Evolutionary conservation across 768 basidiomycete genomes (phyloP).

Genomic region (Hortiboletus campestris): DNA sequence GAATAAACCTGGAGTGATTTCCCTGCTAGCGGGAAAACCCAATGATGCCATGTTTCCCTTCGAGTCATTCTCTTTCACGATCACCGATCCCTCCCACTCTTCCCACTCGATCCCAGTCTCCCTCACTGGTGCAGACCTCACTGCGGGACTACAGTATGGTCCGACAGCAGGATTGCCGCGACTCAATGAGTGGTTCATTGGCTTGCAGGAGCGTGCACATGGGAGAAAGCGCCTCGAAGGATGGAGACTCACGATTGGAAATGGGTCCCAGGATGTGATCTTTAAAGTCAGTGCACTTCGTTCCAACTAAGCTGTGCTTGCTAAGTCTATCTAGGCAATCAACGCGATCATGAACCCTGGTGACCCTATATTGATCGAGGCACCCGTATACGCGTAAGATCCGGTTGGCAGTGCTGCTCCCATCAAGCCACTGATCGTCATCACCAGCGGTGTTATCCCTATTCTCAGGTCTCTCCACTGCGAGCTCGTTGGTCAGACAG

Average conservation of each 20-base stretch:
- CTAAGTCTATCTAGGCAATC: conserved; percentile 52
- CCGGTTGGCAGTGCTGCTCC: conserved; percentile 11
- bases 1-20: conserved; percentile 71
- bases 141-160: conserved; percentile 72
- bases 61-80: conserved; percentile 68
- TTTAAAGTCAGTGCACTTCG: conserved; percentile 58
- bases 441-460: conserved; percentile 60
- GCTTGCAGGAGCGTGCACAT: conserved; percentile 71
- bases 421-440: conserved; percentile 7
- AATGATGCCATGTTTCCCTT: conserved; percentile 92
- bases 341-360: conserved; percentile 71
- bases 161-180: conserved; percentile 65
- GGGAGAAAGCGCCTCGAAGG: conserved; percentile 57
- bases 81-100: conserved; percentile 48
- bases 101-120: conserved; percentile 47
- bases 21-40: conserved; percentile 88
- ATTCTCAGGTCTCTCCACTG: conserved; percentile 56
- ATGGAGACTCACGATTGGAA: conserved; percentile 78
- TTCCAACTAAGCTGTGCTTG: background rate
- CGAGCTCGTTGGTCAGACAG: conserved; percentile 53
- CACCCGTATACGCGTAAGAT: conserved; percentile 72
- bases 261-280: conserved; percentile 87
- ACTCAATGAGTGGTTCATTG: conserved; percentile 67
- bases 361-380: conserved; percentile 79
- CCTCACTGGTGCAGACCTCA: conserved; percentile 59